Evolutionary conservation across 1,139 yeast genomes (phyloP).

Genomic region (Petasospora fabianii): DNA sequence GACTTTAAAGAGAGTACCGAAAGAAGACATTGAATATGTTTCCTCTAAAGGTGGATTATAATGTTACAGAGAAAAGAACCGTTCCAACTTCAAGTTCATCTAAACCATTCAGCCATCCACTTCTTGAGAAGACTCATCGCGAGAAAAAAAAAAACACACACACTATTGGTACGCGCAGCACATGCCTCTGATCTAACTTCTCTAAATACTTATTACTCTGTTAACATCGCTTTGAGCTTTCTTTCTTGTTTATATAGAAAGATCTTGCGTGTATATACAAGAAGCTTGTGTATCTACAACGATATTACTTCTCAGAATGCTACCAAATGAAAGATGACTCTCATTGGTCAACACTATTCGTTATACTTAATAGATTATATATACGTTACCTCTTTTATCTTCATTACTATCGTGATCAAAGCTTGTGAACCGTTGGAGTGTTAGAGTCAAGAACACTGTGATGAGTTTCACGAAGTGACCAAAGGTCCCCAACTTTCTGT

Average conservation of each 20-base stretch:
- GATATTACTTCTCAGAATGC: no score
- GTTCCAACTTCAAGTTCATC: not conserved
- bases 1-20: slow-evolving; percentile 63
- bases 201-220: no score
- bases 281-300: no score
- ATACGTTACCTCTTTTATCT: not conserved
- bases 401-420: slow-evolving; percentile 5
- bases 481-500: slow-evolving; percentile 16
- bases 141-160: slow-evolving; percentile 1
- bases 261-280: no score
- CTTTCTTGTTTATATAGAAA: no score
- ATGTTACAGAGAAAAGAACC: no score
- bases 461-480: slow-evolving; percentile 23
- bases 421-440: slow-evolving; percentile 8
- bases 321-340: not conserved
- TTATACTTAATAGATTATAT: no score
- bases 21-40: slow-evolving; percentile 49
- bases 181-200: no score
- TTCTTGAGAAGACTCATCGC: slow-evolving; percentile 4
- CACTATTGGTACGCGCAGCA: not conserved
- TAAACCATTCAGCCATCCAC: not conserved
- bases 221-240: no score
- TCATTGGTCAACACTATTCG: no score
- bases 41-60: not conserved
- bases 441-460: not conserved